phyloP scores from a whole-genome alignment of 805 yeast species.

The Starmerella vitae region DNA sequence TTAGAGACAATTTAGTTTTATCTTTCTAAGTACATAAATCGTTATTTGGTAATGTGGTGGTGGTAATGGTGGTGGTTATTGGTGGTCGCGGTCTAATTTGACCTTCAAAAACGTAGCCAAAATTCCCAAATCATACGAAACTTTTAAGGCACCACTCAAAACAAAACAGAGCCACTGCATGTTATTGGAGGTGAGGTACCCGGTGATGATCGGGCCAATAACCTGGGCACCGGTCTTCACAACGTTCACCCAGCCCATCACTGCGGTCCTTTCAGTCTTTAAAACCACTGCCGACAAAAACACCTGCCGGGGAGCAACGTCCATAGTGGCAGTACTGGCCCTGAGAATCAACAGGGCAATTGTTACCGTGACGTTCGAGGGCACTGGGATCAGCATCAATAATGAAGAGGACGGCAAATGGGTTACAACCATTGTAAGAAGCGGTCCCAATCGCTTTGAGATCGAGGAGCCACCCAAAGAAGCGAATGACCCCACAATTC shows the following conservation, averaged over 20 bases:
- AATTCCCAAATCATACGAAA: conserved; percentile 27
- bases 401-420: conserved; percentile 67
- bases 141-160: conserved; percentile 27
- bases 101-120: conserved; percentile 17
- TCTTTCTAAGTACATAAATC: background rate
- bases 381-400: conserved; percentile 40
- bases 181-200: conserved; percentile 41
- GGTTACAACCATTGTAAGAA: conserved; percentile 54
- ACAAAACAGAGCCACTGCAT: conserved; percentile 27
- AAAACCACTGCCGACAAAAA: conserved; percentile 55
- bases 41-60: background rate
- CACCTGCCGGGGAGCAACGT: conserved; percentile 79
- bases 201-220: conserved; percentile 65
- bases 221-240: conserved; percentile 74
- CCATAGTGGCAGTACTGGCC: conserved; percentile 61
- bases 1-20: background rate
- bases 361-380: conserved; percentile 32
- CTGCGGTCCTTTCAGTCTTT: conserved; percentile 54
- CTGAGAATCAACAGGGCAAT: conserved; percentile 40
- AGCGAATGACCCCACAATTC: conserved; percentile 50
- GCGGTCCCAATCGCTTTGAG: conserved; percentile 59
- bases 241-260: conserved; percentile 73
- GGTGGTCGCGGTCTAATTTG: conserved; percentile 11
- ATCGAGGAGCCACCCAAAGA: conserved; percentile 30
- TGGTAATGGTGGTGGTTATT: background rate